These are phyloP conservation scores for Suhomyces taliae DNA, from an alignment of 1,139 yeast genomes.

Conservation along the genomic window DNA sequence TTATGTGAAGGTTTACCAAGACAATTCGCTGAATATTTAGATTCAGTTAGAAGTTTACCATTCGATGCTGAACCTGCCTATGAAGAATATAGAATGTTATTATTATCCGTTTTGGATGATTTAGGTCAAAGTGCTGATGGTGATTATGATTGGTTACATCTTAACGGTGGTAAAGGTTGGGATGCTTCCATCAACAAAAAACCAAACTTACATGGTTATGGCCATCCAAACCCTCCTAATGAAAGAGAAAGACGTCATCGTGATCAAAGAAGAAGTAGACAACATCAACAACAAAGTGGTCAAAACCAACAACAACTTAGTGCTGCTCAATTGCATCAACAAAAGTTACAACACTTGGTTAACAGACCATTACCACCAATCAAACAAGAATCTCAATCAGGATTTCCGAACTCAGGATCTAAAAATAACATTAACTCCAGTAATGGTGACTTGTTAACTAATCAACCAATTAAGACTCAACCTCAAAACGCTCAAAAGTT, in stretches of 20 bases:
- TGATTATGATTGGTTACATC: conserved; percentile 91
- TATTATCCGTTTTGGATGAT: conserved; percentile 70
- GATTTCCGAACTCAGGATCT: conserved; percentile 14
- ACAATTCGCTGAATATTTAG: conserved; percentile 84
- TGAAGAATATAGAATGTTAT: conserved; percentile 74
- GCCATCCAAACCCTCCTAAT: conserved; percentile 55
- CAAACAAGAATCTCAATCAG: conserved; percentile 40
- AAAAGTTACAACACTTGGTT: conserved; percentile 51
- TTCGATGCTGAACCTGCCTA: conserved; percentile 96
- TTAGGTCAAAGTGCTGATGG: conserved; percentile 79
- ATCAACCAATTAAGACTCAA: conserved; percentile 17
- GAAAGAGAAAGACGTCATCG: conserved; percentile 38
- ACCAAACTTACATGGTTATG: conserved; percentile 90
- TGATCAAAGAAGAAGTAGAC: conserved; percentile 45
- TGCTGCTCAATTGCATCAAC: conserved; percentile 50
- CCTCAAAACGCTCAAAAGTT: conserved; percentile 19
- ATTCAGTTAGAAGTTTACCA: conserved; percentile 76
- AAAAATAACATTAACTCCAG: conserved; percentile 15
- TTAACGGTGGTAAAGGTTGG: conserved; percentile 93
- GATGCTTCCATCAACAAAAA: conserved; percentile 78
- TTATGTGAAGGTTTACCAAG: conserved; percentile 81
- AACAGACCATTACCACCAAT: conserved; percentile 54
- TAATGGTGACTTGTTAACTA: conserved; percentile 14
- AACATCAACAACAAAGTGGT: conserved; percentile 30
- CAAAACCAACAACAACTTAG: conserved; percentile 32